Base-by-base conservation (phyloP, 129 eudicot species). In the Mikania micrantha region DNA sequence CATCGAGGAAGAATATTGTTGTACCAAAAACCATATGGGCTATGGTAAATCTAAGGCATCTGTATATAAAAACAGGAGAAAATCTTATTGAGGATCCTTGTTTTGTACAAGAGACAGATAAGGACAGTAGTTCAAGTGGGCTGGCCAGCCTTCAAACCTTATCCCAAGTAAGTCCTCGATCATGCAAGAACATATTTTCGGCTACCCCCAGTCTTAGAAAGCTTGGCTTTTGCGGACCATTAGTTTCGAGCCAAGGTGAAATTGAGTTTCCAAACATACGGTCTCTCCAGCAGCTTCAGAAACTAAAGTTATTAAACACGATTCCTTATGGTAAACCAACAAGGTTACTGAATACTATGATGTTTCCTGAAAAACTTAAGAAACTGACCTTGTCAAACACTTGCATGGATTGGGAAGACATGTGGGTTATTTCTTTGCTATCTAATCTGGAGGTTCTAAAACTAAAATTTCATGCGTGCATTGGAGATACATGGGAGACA, bases 311-410 rank as follows among this genome's bases (percentile, higher is more conserved):
- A 10, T 9, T 45, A 11, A 61, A 73, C 16, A 62, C 57, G 11
- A 22, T 39, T 40, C 17, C 66, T 0, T 57, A 10, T 28, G 32
- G 15, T 39, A 20, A 57, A 40, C 28, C 29, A 10, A 57, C 58
- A 19, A 57, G 75, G 56, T 70, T 44, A 16, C 32, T 48, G 20
- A 38, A 70, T 27, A 31, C 56, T 39, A 24, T 16, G 48, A 68
- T n/a, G 32, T 74, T 79, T 7, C 83, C 83, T n/a, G 28, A 40
- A 73, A 73, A 21, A 19, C 67, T 79, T 0, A 74, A 53, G 62
- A 67, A 68, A 47, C 45, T 79, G 42, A 68, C 67, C 0, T 53
- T 73, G 9, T 29, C 52, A 13, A 53, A 39, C 6, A 27, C 67
- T 1, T 45, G 66, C 7, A 7, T 79, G 57, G 44, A 60, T 10